Evolutionary conservation across 345 rosid genomes (phyloP).

Genomic region (Erysimum cheiranthoides): DNA sequence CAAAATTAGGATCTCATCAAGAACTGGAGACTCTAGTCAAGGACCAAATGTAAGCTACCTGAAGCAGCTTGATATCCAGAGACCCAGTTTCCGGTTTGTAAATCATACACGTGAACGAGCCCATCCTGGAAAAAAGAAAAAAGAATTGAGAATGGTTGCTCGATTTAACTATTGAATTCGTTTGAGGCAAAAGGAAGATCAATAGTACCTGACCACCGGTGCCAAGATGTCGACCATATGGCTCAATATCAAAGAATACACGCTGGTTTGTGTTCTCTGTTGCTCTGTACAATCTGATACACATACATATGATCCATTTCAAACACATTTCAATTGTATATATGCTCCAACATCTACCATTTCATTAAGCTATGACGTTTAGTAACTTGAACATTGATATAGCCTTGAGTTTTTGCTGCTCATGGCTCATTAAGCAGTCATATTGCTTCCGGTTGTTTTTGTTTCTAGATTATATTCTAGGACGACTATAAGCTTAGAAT

Average conservation of each 20-base stretch:
- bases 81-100: constrained; percentile 88
- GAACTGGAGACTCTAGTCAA: neutral
- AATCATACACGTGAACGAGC: constrained; percentile 87
- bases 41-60: constrained; percentile 50
- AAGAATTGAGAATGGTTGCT: constrained; percentile 2
- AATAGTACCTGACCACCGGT: constrained; percentile 89
- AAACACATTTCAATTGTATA: neutral
- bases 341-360: neutral
- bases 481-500: neutral
- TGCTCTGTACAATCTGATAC: constrained; percentile 79
- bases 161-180: neutral
- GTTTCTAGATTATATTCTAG: constrained; percentile 3
- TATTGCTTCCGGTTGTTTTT: neutral
- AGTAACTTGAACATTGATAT: constrained; percentile 12
- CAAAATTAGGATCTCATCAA: constrained; percentile 18
- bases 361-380: constrained; percentile 13
- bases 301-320: constrained; percentile 21
- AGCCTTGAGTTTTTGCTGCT: neutral
- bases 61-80: constrained; percentile 92
- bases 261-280: constrained; percentile 89
- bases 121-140: constrained; percentile 64
- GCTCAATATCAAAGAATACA: constrained; percentile 84
- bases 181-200: neutral
- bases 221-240: constrained; percentile 77
- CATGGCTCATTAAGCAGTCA: constrained; percentile 9